phyloP scores from a whole-genome alignment of 306 rosid species.

The Mucuna pruriens region DNA sequence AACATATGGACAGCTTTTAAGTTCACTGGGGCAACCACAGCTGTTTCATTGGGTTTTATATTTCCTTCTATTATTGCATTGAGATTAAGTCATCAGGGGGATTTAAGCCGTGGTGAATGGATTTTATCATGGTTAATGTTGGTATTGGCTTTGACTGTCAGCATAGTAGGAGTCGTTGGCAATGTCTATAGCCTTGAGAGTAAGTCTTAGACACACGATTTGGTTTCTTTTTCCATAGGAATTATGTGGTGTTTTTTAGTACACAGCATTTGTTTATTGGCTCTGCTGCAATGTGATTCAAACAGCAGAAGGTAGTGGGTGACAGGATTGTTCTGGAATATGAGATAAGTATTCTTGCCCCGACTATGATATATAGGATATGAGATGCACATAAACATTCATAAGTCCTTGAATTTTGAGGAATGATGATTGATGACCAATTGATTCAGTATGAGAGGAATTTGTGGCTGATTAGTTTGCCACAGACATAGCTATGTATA shows the following conservation, averaged over 20 bases:
- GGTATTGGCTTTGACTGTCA: slow-evolving; percentile 66
- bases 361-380: slow-evolving; percentile 34
- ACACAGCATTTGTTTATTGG: slow-evolving; percentile 27
- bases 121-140: slow-evolving; percentile 73
- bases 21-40: slow-evolving; percentile 94
- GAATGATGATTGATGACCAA: slow-evolving; percentile 25
- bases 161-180: slow-evolving; percentile 76
- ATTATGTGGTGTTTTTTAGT: slow-evolving; percentile 18
- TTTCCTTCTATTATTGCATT: slow-evolving; percentile 81
- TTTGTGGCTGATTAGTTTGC: slow-evolving; percentile 39
- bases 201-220: slow-evolving; percentile 51
- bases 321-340: slow-evolving; percentile 38
- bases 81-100: slow-evolving; percentile 58
- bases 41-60: slow-evolving; percentile 88
- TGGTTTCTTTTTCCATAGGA: slow-evolving; percentile 31
- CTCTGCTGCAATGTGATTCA: slow-evolving; percentile 30
- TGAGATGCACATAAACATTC: slow-evolving; percentile 44
- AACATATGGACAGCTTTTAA: slow-evolving; percentile 96
- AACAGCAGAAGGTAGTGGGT: slow-evolving; percentile 19
- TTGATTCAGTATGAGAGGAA: slow-evolving; percentile 24
- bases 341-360: background rate
- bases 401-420: slow-evolving; percentile 32
- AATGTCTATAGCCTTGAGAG: slow-evolving; percentile 70
- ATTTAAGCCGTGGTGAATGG: slow-evolving; percentile 60
- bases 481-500: slow-evolving; percentile 29